Evolutionary conservation across 495 filamentous ascomycete genomes (phyloP), one percentile per base, ranked within the genome.

Genomic region (Xylaria curta): DNA sequence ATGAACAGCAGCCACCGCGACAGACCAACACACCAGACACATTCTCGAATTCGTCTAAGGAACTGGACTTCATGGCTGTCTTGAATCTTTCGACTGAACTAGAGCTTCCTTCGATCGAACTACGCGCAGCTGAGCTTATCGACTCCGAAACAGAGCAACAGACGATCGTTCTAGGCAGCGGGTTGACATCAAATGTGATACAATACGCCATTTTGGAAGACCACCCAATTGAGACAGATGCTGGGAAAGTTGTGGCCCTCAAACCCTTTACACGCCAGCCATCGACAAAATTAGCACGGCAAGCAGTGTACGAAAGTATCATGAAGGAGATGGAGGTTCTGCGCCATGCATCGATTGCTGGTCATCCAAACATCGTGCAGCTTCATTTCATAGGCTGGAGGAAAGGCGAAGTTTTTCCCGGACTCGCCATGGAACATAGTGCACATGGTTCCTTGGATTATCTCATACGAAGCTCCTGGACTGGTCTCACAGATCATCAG

Each of bases 361-460:
- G 28, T 21, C 40, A 66, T 49, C 42, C 62, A 8, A 66, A 49
- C 21, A 66, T 66, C 6, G 62, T 49, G 19, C 42, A 40, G 49
- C 40, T 66, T 31, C 17, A 47, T 31, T 49, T 40, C 19, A 21
- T 36, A 13, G 62, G 42, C 31, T 51, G 26, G 31, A 46, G 17
- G 13, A 31, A 46, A 36, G 42, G 42, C 2, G 62, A 46, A 49
- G 4, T 17, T 1, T 66, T 66, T 36, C 62, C 62, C 0, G 62
- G 8, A 7, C 42, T 66, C 13, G 62, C 7, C 28, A 66, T 66
- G 40, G 62, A 66, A 13, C 42, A 31, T 6, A 42, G 38, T 3
- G 17, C 40, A 21, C 62, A 66, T 9, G 62, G 62, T 8, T 66
- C 62, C 1, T 31, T 66, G 62, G 62, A 66, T 19, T 66, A 47